These are phyloP conservation scores for Aspergillus funiculosus DNA, from an alignment of 495 filamentous ascomycete species.

Conservation along the genomic window DNA sequence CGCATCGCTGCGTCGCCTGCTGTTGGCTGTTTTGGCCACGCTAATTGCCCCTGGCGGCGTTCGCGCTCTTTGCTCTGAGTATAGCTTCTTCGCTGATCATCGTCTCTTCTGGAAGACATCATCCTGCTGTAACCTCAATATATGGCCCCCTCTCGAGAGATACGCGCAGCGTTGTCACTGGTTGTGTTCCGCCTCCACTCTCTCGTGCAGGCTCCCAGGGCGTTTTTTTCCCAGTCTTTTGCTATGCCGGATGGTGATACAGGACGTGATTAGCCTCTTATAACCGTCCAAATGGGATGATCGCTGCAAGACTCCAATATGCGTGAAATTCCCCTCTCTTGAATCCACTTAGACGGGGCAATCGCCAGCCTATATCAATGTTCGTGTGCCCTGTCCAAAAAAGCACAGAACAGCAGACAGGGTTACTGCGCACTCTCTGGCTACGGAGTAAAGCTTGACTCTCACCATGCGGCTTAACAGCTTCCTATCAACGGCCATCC, in stretches of 20 bases:
- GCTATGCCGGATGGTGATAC: background rate
- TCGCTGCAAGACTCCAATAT: background rate
- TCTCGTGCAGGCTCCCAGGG: background rate
- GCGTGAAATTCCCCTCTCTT: slow-evolving; percentile 1
- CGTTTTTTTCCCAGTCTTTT: background rate
- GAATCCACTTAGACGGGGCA: background rate
- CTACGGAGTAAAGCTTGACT: too few relatives aligned
- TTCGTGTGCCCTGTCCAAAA: background rate
- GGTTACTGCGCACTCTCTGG: too few relatives aligned
- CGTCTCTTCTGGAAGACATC: background rate
- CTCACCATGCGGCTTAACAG: slow-evolving; percentile 29
- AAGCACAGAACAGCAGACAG: too few relatives aligned
- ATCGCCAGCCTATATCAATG: background rate
- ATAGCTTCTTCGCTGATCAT: too few relatives aligned
- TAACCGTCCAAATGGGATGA: background rate
- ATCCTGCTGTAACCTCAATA: background rate
- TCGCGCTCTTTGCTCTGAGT: too few relatives aligned
- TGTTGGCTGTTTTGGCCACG: background rate
- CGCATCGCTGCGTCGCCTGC: slow-evolving; percentile 9
- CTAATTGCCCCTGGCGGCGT: background rate
- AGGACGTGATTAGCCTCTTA: background rate
- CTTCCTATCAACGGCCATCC: slow-evolving; percentile 23
- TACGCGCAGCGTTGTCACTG: background rate
- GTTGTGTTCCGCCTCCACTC: background rate
- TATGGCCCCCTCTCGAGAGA: background rate